Conservation (phyloP, 345 rosid species). For the Gossypium raimondii region DNA sequence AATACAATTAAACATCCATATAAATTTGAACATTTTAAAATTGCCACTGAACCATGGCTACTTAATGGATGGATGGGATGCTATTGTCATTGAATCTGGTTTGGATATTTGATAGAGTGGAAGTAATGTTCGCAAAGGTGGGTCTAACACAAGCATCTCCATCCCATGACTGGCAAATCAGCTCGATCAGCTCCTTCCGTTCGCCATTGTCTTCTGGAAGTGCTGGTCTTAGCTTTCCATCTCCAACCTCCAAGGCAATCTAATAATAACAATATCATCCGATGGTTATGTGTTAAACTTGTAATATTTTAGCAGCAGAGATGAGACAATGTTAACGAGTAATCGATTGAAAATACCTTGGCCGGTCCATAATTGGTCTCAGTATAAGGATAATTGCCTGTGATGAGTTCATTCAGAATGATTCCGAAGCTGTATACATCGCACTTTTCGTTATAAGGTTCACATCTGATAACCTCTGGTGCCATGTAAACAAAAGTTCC, state of each 20-base stretch:
- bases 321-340: neutral
- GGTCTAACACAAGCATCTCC: constrained; percentile 45
- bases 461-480: constrained; percentile 53
- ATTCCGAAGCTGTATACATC: constrained; percentile 54
- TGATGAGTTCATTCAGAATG: constrained; percentile 49
- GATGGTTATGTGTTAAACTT: neutral
- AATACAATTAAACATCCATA: too few relatives aligned
- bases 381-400: constrained; percentile 43
- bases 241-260: constrained; percentile 59
- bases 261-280: constrained; percentile 16
- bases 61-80: neutral
- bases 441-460: constrained; percentile 57
- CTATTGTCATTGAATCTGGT: neutral
- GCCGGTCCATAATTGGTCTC: constrained; percentile 38
- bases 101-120: constrained; percentile 21
- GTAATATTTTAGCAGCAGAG: neutral
- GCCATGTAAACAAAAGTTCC: constrained; percentile 67
- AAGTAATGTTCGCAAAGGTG: constrained; percentile 37
- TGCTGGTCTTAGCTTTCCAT: constrained; percentile 44
- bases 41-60: neutral
- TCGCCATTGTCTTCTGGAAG: constrained; percentile 35
- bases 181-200: constrained; percentile 30
- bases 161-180: constrained; percentile 41
- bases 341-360: constrained; percentile 25
- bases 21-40: too few relatives aligned